Conservation (phyloP, 495 filamentous ascomycete genomes). For the Lasiosphaeria miniovina region DNA sequence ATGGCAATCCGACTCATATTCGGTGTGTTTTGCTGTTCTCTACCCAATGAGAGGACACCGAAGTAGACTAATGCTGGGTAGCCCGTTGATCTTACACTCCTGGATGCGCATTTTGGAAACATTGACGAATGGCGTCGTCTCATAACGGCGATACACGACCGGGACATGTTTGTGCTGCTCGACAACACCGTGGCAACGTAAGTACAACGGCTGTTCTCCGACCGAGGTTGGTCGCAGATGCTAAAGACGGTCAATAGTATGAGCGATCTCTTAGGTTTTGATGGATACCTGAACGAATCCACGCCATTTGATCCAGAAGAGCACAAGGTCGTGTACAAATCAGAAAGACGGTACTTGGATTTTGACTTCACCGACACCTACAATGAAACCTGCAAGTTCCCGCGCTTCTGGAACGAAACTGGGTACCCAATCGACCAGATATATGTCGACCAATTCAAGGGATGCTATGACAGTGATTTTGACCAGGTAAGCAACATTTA, state of each 20-base stretch:
- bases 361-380: conserved; percentile 55
- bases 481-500: conserved; percentile 42
- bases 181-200: conserved; percentile 67
- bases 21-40: conserved; percentile 8
- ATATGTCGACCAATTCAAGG: conserved; percentile 45
- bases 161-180: conserved; percentile 71
- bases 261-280: conserved; percentile 65
- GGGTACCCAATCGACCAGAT: conserved; percentile 45
- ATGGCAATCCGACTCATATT: conserved; percentile 57
- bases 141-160: conserved; percentile 61
- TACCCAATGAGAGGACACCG: background rate
- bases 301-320: conserved; percentile 56
- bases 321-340: conserved; percentile 58
- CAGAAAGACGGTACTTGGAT: conserved; percentile 57
- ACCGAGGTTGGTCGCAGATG: background rate
- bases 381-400: conserved; percentile 58
- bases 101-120: conserved; percentile 37
- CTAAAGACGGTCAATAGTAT: conserved; percentile 31
- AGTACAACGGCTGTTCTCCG: conserved; percentile 6
- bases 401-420: conserved; percentile 64
- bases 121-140: conserved; percentile 61
- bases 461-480: conserved; percentile 66
- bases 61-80: conserved; percentile 2
- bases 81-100: conserved; percentile 23
- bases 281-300: conserved; percentile 60